A percentile compares a stretch with the other conserved stretches of the same genome.
Evolutionary conservation across 139 green algal genomes (phyloP).

Genomic region (Tetradesmus obliquus): DNA sequence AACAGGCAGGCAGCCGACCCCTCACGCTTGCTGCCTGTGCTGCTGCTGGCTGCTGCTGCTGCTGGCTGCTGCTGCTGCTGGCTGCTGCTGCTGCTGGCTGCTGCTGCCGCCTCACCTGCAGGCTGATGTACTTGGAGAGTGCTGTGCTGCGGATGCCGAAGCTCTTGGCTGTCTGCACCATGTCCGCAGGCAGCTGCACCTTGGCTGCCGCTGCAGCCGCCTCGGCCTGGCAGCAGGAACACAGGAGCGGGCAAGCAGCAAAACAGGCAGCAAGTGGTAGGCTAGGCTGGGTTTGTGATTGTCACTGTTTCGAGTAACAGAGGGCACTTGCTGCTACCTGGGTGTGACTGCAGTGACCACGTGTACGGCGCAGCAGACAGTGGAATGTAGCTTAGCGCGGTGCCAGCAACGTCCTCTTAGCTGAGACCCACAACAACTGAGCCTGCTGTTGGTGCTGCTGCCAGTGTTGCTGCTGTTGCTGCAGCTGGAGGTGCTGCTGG

Average conservation of each 20-base stretch:
- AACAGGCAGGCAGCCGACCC: too few species aligned
- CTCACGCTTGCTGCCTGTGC: too few species aligned
- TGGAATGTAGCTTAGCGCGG: too few species aligned
- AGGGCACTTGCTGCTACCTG: background rate
- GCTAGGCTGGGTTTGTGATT: background rate
- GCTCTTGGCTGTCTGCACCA: conserved; percentile 60
- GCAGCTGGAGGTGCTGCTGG: background rate
- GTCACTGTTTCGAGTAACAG: background rate
- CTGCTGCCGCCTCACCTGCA: conserved; percentile 45
- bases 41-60: too few species aligned
- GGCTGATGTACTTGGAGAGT: conserved; percentile 47
- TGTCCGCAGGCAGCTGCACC: conserved; percentile 62
- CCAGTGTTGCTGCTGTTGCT: conserved; percentile 10
- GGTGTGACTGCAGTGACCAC: too few species aligned
- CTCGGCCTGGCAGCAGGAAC: conserved; percentile 54
- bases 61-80: background rate
- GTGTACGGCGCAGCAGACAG: too few species aligned
- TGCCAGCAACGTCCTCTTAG: too few species aligned
- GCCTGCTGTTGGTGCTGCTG: too few species aligned
- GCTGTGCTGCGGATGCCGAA: conserved; percentile 55
- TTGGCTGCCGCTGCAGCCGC: conserved; percentile 56
- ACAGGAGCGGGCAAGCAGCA: background rate
- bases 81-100: background rate
- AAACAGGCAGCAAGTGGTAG: background rate
- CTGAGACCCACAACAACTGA: too few species aligned